Base-by-base conservation (phyloP, 257 asterid species). In the Cordia subcordata region DNA sequence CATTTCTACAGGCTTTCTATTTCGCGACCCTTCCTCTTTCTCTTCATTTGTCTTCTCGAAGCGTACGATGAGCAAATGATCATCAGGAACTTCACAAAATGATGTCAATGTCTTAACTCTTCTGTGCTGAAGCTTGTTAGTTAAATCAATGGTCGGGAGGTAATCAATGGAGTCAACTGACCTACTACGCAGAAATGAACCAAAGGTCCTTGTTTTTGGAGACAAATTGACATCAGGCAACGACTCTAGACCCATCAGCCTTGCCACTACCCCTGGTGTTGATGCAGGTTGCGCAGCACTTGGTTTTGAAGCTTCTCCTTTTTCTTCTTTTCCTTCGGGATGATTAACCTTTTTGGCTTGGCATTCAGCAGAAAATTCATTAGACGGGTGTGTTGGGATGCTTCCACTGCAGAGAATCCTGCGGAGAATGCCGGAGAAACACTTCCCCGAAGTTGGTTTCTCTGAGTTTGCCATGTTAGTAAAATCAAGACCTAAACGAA, bases 231-330 rank as follows among this genome's bases (percentile, higher is more conserved):
- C 21, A 45, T 10, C 12, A 8, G 93, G 88, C 21, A 84, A 60
- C 2, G 88, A 74, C 3, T 84, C 93, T 60, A 84, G 49, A 12
- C 93, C 88, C 93, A 84, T 84, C 52, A 84, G 55, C 35, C 74
- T 77, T 11, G 93, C 93, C 49, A 84, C 93, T 5, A 84, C 64
- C 49, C 93, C 86, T 13, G 87, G 87, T 5, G 55, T 32, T 5
- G 16, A 55, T 8, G 55, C 16, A 14, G 13, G 32, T 19, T 49
- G 44, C 21, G 22, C 38, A 49, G 22, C 38, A 49, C 13, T 68
- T 8, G 54, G 32, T 20, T 49, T 54, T 22, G 45, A 57, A 23
- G 15, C 35, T 19, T n/a, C n/a, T n/a, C n/a, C n/a, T n/a, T n/a
- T n/a, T n/a, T n/a, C n/a, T n/a, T n/a, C n/a, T n/a, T n/a, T n/a